Percentiles rank a stretch among this genome's conserved stretches.
These are phyloP conservation scores for Sporobolomyces pararoseus DNA, from an alignment of 768 basidiomycete species.

Conservation along the genomic window DNA sequence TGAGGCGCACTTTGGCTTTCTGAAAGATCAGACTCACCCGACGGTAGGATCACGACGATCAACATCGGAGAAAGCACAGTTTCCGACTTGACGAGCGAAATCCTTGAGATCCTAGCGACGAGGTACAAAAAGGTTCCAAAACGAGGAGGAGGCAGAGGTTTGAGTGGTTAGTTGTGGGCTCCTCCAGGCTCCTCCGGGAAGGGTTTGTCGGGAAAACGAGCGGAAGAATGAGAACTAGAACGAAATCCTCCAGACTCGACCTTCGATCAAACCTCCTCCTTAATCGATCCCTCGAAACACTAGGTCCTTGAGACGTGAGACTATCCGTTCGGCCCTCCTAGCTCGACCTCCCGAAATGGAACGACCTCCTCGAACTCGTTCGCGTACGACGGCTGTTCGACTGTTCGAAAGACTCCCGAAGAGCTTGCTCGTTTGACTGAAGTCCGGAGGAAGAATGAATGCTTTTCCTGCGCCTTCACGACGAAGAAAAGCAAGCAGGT, in stretches of 20 bases:
- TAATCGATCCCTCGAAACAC: not conserved
- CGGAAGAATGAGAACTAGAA: not conserved
- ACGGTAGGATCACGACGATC: conserved; percentile 79
- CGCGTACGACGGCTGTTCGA: too few species aligned
- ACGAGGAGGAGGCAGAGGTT: not conserved
- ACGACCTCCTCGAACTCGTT: too few species aligned
- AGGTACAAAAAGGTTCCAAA: not conserved
- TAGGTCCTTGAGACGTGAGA: conserved; percentile 20
- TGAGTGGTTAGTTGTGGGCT: not conserved
- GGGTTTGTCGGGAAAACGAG: not conserved
- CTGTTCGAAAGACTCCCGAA: too few species aligned
- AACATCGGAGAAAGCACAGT: conserved; percentile 90
- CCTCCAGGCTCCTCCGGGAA: not conserved
- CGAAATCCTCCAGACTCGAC: not conserved
- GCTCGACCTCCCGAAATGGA: too few species aligned
- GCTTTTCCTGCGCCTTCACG: too few species aligned
- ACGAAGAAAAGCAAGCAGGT: not conserved
- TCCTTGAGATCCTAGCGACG: conserved; percentile 83
- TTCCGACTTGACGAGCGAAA: conserved; percentile 88
- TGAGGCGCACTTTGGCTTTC: too few species aligned
- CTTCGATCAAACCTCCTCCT: conserved; percentile 3
- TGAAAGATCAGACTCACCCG: conserved; percentile 60
- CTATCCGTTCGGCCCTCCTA: not conserved
- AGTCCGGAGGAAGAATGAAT: too few species aligned
- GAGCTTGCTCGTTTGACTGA: too few species aligned